Percentiles rank a stretch among this genome's conserved stretches.
These are phyloP conservation scores for Penicillium sp. DNA, from an alignment of 2,329 filamentous ascomycete genomes.

Conservation along the genomic window DNA sequence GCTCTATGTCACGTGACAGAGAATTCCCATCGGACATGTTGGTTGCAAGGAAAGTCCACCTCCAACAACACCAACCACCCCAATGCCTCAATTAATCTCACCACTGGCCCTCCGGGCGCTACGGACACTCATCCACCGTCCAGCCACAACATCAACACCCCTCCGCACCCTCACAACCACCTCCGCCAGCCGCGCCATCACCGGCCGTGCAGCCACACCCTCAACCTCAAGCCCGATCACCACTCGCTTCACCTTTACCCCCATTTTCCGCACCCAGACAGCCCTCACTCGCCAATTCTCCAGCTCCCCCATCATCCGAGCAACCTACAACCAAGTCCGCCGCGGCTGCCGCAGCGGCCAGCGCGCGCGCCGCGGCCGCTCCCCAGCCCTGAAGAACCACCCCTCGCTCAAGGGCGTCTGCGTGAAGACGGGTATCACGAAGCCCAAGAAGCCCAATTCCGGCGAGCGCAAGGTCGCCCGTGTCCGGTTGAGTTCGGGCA, in stretches of 20 bases:
- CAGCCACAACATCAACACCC: conserved; percentile 19
- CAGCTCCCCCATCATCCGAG: conserved; percentile 57
- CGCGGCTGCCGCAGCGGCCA: conserved; percentile 77
- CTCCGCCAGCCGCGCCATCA: conserved; percentile 10
- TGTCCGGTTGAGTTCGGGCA: conserved; percentile 83
- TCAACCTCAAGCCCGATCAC: conserved; percentile 17
- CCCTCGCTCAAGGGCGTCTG: conserved; percentile 95
- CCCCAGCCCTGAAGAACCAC: conserved; percentile 74
- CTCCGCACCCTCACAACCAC: conserved; percentile 29
- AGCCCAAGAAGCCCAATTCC: conserved; percentile 99
- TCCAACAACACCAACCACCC: conserved; percentile 13
- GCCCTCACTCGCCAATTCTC: conserved; percentile 52
- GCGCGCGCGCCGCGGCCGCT: conserved; percentile 80
- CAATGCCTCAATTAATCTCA: conserved; percentile 38
- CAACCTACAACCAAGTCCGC: conserved; percentile 74
- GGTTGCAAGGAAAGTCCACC: neutral
- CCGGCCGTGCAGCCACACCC: conserved; percentile 11
- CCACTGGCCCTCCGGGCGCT: conserved; percentile 39
- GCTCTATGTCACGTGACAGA: conserved; percentile 24
- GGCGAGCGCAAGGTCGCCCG: conserved; percentile 95
- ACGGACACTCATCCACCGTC: conserved; percentile 35
- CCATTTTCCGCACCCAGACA: conserved; percentile 33
- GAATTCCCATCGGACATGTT: conserved; percentile 10
- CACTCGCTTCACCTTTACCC: conserved; percentile 28
- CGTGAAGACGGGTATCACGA: conserved; percentile 87